phyloP scores from a whole-genome alignment of 371 early-diverging fungal genomes.

The Apophysomyces trapeziformis region DNA sequence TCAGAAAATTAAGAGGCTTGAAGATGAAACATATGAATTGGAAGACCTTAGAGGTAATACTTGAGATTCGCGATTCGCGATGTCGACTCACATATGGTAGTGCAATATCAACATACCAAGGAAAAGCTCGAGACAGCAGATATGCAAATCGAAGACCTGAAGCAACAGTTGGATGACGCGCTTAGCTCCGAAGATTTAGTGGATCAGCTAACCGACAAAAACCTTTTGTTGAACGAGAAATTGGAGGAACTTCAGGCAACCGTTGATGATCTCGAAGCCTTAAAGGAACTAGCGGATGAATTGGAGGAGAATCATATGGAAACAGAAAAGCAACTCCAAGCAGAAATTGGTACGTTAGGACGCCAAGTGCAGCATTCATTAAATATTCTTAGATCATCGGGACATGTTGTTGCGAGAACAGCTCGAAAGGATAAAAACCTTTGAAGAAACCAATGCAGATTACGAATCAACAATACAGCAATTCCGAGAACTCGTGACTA shows the following conservation, averaged over 20 bases:
- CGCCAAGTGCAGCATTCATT: background rate
- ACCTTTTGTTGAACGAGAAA: conserved; percentile 70
- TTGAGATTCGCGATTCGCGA: background rate
- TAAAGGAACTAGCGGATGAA: conserved; percentile 90
- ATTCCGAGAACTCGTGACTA: conserved; percentile 84
- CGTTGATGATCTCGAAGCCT: conserved; percentile 89
- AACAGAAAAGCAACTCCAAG: conserved; percentile 82
- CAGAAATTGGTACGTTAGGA: conserved; percentile 65
- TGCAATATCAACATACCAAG: conserved; percentile 58
- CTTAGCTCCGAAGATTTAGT: conserved; percentile 82
- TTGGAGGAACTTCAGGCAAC: conserved; percentile 78
- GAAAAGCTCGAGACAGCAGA: conserved; percentile 71
- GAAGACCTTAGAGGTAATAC: conserved; percentile 48
- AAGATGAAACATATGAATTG: conserved; percentile 67
- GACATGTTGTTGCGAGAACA: conserved; percentile 72
- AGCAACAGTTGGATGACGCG: conserved; percentile 82
- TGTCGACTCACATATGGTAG: conserved; percentile 22
- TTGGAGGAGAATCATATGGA: conserved; percentile 90
- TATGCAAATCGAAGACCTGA: conserved; percentile 79
- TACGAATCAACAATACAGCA: conserved; percentile 86
- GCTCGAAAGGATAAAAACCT: conserved; percentile 55
- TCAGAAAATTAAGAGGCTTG: conserved; percentile 65
- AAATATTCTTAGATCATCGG: conserved; percentile 54
- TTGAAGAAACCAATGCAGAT: conserved; percentile 85
- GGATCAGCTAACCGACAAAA: conserved; percentile 80